Evolutionary conservation across 345 rosid species (phyloP), one percentile per base, ranked within the genome.

Genomic region (Turnera subulata): DNA sequence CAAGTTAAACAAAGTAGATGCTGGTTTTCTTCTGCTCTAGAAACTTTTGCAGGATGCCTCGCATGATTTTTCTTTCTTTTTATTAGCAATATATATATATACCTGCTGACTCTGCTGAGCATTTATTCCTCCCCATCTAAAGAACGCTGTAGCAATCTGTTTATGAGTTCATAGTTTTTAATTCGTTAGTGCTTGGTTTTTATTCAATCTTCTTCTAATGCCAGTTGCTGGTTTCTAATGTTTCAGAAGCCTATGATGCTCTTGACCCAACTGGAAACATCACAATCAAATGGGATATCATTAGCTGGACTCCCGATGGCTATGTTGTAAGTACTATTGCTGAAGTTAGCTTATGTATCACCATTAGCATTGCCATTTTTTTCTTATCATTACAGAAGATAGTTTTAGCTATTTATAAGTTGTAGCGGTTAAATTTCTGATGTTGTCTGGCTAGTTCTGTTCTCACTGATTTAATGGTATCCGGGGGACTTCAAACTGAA

Each of bases 271-370:
- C 29, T 62, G 96, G 93, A 45, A 91, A 92, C 66, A 84, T 92
- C 79, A 92, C 98, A 33, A 80, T 89, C 67, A 91, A 78, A 78
- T 92, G 96, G 98, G 98, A 92, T 69, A 55, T 92, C 55, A 77
- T 71, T 53, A 80, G 61, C 74, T 92, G 96, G 98, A 76, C 82
- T 61, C 35, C 89, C 58, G 96, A 89, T 80, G 98, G 98, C 58
- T 91, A 91, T 66, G 73, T 74, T 42, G 98, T 89, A 71, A 83
- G 84, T 74, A 48, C 42, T 37, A 1, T 11, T 56, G 15, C 11
- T 33, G 18, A 17, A 23, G 42, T n/a, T 20, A 15, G 17, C 45
- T 9, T 17, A 1, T n/a, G n/a, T 14, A 12, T 18, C 18, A 6
- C 12, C 9, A 23, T n/a, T n/a, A n/a, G n/a, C n/a, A n/a, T n/a